Conservation (phyloP, 2,329 filamentous ascomycete genomes). For the Zymoseptoria passerinii region DNA sequence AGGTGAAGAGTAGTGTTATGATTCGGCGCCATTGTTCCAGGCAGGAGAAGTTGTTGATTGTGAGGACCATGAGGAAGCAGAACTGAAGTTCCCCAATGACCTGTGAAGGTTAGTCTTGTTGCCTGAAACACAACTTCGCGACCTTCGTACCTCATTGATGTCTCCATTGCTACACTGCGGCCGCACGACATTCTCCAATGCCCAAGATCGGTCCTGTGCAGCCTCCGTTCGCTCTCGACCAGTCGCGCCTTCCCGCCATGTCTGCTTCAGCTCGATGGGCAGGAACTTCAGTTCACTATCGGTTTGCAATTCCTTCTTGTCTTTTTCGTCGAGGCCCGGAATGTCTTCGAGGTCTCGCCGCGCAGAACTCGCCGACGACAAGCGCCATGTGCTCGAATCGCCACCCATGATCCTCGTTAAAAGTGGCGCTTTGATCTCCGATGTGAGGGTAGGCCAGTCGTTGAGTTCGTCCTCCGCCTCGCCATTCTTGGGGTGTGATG, state of each 20-base stretch:
- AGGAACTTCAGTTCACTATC: slow-evolving; percentile 46
- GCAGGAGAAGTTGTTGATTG: slow-evolving; percentile 58
- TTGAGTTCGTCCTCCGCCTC: slow-evolving; percentile 32
- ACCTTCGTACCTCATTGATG: slow-evolving; percentile 9
- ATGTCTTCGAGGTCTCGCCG: slow-evolving; percentile 50
- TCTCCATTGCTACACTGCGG: slow-evolving; percentile 31
- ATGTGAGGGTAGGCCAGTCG: slow-evolving; percentile 49
- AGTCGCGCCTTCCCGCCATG: slow-evolving; percentile 54
- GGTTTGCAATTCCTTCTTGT: slow-evolving; percentile 27
- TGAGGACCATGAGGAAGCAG: slow-evolving; percentile 54
- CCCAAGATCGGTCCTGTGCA: slow-evolving; percentile 56
- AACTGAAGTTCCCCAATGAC: slow-evolving; percentile 54
- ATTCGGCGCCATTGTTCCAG: slow-evolving; percentile 58
- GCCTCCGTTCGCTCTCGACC: slow-evolving; percentile 55
- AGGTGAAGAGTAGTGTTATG: slow-evolving; percentile 50
- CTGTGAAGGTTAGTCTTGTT: neutral
- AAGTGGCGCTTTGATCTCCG: slow-evolving; percentile 39
- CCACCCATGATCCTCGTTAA: slow-evolving; percentile 44
- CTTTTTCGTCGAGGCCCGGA: slow-evolving; percentile 41
- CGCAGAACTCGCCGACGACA: slow-evolving; percentile 52
- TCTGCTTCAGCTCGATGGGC: slow-evolving; percentile 52
- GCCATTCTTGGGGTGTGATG: slow-evolving; percentile 19
- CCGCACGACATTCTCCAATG: slow-evolving; percentile 45
- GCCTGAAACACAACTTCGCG: neutral
- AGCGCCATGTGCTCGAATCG: slow-evolving; percentile 43